Evolutionary conservation across 2,329 filamentous ascomycete genomes (phyloP).

Genomic region (Endoconidiophora laricicola): DNA sequence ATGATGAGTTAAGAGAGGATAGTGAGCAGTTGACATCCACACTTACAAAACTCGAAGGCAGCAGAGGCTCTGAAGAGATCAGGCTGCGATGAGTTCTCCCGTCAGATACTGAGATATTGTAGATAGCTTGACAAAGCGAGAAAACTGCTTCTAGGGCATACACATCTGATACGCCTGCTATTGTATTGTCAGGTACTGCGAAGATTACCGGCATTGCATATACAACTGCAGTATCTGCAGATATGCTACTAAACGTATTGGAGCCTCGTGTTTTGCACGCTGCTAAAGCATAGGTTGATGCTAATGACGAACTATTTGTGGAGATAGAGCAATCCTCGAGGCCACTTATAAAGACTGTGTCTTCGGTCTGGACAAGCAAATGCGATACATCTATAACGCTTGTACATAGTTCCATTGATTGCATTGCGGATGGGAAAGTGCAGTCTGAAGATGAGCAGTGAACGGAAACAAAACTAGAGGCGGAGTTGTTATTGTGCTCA

Average conservation of each 20-base stretch:
- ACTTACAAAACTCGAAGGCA: not conserved
- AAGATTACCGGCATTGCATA: constrained; percentile 19
- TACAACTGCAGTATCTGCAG: constrained; percentile 13
- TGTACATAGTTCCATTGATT: too few relatives aligned
- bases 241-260: too few relatives aligned
- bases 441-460: too few relatives aligned
- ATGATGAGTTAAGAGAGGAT: not conserved
- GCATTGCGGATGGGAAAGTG: too few relatives aligned
- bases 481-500: constrained; percentile 2
- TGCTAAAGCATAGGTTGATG: too few relatives aligned
- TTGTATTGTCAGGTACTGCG: constrained; percentile 14
- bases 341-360: not conserved
- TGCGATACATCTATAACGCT: not conserved
- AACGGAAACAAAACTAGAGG: constrained; percentile 11
- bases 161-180: constrained; percentile 10
- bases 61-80: not conserved
- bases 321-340: not conserved
- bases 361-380: not conserved
- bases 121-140: constrained; percentile 19
- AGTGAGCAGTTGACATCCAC: constrained; percentile 9
- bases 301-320: not conserved
- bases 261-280: too few relatives aligned
- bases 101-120: constrained; percentile 11
- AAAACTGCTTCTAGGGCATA: constrained; percentile 18
- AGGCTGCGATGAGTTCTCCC: not conserved